Percentiles rank a stretch among this genome's conserved stretches.
These are phyloP conservation scores for Gynandropsis gynandra DNA, from an alignment of 345 rosid species.

Conservation along the genomic window DNA sequence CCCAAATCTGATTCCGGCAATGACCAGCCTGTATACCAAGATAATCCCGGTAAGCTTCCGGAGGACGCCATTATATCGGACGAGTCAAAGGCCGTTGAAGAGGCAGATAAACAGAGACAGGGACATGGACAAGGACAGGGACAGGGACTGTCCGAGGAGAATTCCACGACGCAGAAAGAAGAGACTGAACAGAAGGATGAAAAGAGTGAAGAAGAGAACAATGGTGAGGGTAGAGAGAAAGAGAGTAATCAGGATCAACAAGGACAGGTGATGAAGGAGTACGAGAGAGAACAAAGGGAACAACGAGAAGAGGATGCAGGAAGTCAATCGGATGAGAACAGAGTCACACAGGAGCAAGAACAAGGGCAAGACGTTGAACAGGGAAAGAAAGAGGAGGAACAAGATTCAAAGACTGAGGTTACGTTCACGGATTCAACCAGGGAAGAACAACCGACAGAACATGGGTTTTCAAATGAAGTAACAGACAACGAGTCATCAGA, in stretches of 20 bases:
- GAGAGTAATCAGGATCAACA: slow-evolving; percentile 17
- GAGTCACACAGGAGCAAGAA: slow-evolving; percentile 24
- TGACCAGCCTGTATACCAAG: slow-evolving; percentile 42
- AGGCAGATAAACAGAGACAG: slow-evolving; percentile 29
- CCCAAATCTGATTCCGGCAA: slow-evolving; percentile 23
- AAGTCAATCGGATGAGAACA: slow-evolving; percentile 16
- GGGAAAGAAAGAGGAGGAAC: slow-evolving; percentile 25
- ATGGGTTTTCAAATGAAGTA: slow-evolving; percentile 6
- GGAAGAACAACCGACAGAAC: slow-evolving; percentile 22
- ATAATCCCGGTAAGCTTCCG: slow-evolving; percentile 82
- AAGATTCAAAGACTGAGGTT: slow-evolving; percentile 1
- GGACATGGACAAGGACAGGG: slow-evolving; percentile 36
- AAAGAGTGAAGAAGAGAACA: slow-evolving; percentile 17
- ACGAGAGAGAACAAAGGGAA: slow-evolving; percentile 36
- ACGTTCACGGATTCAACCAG: slow-evolving; percentile 29
- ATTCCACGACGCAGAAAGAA: slow-evolving; percentile 30
- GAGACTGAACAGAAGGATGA: slow-evolving; percentile 21
- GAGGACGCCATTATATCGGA: slow-evolving; percentile 74
- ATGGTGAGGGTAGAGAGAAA: slow-evolving; percentile 6
- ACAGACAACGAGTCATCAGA: slow-evolving; percentile 18
- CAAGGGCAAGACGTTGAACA: slow-evolving; percentile 35
- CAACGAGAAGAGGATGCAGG: slow-evolving; percentile 51
- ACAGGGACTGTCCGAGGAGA: slow-evolving; percentile 41
- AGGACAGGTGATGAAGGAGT: slow-evolving; percentile 24
- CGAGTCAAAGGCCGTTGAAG: slow-evolving; percentile 35